Percentiles rank a stretch among this genome's conserved stretches.
Conservation (phyloP, 2,329 filamentous ascomycete species). For the Hansfordia pulvinata region DNA sequence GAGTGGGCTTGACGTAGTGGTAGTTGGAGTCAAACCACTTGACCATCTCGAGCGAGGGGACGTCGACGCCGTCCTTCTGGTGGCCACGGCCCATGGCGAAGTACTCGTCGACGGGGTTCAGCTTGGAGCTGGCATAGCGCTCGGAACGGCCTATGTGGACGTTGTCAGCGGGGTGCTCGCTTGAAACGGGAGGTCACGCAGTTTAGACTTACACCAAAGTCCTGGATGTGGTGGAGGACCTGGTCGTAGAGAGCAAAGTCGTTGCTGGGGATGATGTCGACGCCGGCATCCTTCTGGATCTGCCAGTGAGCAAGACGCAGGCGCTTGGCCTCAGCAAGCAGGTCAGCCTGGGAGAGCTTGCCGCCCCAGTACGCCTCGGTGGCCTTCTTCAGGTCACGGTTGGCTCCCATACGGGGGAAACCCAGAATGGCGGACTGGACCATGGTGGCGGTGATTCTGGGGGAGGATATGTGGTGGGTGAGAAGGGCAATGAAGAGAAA, state of each 20-base stretch:
- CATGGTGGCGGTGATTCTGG: constrained; percentile 31
- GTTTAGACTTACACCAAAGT: constrained; percentile 82
- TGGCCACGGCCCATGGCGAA: constrained; percentile 99
- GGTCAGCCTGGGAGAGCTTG: constrained; percentile 84
- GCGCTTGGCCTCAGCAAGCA: constrained; percentile 90
- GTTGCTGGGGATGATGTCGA: constrained; percentile 97
- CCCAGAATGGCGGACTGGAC: constrained; percentile 72
- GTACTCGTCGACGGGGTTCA: constrained; percentile 87
- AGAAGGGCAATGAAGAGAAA: constrained; percentile 6
- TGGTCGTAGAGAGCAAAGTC: constrained; percentile 99
- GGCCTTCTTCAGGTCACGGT: constrained; percentile 99
- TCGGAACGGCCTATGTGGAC: constrained; percentile 62
- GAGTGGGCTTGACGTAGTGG: constrained; percentile 99
- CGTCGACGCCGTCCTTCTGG: constrained; percentile 88
- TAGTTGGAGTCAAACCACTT: constrained; percentile 99
- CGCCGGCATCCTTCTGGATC: constrained; percentile 97
- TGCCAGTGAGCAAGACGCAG: constrained; percentile 97
- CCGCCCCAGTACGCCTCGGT: constrained; percentile 95
- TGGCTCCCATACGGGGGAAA: constrained; percentile 97
- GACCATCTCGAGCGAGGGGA: constrained; percentile 94
- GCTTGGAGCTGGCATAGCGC: constrained; percentile 82
- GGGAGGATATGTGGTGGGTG: constrained; percentile 9
- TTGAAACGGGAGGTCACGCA: neutral
- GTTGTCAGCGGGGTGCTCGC: constrained; percentile 7
- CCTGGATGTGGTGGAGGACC: constrained; percentile 93